phyloP scores from a whole-genome alignment of 129 eudicot species.

The Saposhnikovia divaricata region DNA sequence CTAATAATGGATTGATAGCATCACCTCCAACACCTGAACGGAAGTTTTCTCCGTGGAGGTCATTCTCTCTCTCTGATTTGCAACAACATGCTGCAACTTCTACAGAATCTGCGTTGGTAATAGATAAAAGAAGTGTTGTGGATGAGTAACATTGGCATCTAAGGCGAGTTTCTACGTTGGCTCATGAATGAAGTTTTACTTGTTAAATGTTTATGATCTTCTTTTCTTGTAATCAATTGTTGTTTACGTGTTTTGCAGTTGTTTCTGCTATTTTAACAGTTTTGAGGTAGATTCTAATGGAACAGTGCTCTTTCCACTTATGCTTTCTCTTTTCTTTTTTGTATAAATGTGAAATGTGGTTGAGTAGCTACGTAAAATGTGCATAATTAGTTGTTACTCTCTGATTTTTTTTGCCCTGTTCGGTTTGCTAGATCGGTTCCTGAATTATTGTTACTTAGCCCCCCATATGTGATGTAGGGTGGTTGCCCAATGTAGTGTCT shows the following conservation, averaged over 20 bases:
- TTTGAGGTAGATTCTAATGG: not conserved
- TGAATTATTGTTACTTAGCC: not conserved
- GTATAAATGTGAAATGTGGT: not conserved
- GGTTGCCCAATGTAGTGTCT: too few species aligned
- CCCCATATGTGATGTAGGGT: too few species aligned
- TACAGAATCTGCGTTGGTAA: constrained; percentile 23
- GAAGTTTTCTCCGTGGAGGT: constrained; percentile 52
- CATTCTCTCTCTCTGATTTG: constrained; percentile 72
- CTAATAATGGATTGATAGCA: constrained; percentile 19
- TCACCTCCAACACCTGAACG: constrained; percentile 43
- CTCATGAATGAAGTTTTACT: constrained; percentile 10
- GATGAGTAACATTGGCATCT: not conserved
- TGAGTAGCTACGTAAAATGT: not conserved
- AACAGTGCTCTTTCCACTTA: not conserved
- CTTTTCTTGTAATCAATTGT: not conserved
- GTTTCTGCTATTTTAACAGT: not conserved
- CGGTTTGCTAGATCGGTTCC: too few species aligned
- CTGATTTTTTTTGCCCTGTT: not conserved
- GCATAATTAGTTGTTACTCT: not conserved
- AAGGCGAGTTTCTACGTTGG: not conserved
- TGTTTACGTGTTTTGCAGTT: not conserved
- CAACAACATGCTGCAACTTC: constrained; percentile 41
- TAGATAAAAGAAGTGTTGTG: constrained; percentile 17
- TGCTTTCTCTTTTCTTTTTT: not conserved
- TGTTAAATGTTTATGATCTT: constrained; percentile 21